These are phyloP conservation scores for Aegilops bicornis DNA, from an alignment of 176 grass and related monocot genomes.

Conservation along the genomic window DNA sequence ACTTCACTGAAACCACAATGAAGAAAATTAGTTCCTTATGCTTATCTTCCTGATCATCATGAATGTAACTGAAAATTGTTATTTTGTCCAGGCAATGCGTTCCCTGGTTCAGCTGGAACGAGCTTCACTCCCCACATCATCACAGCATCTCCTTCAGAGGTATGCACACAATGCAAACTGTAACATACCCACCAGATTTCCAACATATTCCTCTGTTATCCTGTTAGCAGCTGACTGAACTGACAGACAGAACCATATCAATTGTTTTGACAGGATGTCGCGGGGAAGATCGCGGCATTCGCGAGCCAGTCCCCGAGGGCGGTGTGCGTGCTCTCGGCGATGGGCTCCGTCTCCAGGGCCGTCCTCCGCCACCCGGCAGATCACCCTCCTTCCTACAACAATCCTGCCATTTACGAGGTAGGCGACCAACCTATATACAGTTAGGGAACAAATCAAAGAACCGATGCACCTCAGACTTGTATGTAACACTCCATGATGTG, in stretches of 20 bases:
- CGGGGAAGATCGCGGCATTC: slow-evolving; percentile 62
- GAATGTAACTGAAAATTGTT: neutral
- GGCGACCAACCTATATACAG: neutral
- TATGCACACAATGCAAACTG: neutral
- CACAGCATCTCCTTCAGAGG: slow-evolving; percentile 59
- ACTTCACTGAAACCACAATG: neutral
- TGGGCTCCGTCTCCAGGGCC: slow-evolving; percentile 64
- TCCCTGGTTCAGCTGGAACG: slow-evolving; percentile 79
- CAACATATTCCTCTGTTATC: neutral
- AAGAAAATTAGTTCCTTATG: neutral
- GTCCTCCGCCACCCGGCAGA: slow-evolving; percentile 58
- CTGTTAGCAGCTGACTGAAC: neutral
- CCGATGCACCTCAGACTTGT: neutral
- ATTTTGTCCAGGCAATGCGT: slow-evolving; percentile 48
- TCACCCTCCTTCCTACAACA: slow-evolving; percentile 35
- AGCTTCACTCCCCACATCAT: slow-evolving; percentile 91
- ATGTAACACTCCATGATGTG: neutral
- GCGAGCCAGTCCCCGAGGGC: slow-evolving; percentile 60
- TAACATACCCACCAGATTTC: neutral
- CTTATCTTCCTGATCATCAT: neutral
- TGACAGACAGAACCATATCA: neutral
- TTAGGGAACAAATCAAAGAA: neutral
- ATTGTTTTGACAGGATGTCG: slow-evolving; percentile 42
- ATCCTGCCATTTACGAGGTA: slow-evolving; percentile 51
- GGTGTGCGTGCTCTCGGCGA: slow-evolving; percentile 79